Percentiles rank a stretch among this genome's conserved stretches.
These are phyloP conservation scores for Magnolia changhungtana DNA, from an alignment of 164 flowering plant species.

Conservation along the genomic window DNA sequence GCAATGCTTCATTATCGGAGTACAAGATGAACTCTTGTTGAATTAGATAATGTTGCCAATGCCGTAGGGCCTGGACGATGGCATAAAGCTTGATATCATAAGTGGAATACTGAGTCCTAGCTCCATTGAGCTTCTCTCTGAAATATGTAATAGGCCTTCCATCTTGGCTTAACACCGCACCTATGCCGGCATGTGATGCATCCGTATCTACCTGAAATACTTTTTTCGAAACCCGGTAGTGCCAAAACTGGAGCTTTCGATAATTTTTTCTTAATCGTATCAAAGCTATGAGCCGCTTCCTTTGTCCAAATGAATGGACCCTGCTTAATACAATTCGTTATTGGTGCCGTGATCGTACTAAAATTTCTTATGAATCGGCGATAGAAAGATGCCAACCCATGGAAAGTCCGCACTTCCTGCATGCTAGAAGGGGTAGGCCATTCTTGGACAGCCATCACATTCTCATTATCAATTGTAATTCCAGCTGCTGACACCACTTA, in stretches of 20 bases:
- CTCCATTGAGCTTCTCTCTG: not conserved
- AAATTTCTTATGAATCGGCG: not conserved
- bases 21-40: not conserved
- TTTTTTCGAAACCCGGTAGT: not conserved
- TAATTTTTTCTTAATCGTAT: not conserved
- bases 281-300: not conserved
- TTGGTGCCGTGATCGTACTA: not conserved
- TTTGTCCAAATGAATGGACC: not conserved
- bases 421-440: not conserved
- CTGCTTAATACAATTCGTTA: not conserved
- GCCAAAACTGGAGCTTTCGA: not conserved
- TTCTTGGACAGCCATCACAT: not conserved
- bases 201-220: not conserved
- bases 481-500: not conserved
- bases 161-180: not conserved
- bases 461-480: no score
- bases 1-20: not conserved
- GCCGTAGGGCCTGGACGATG: not conserved
- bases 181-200: not conserved
- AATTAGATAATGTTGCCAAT: not conserved
- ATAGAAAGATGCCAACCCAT: constrained; percentile 2
- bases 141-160: not conserved
- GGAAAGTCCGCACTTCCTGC: not conserved
- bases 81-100: constrained; percentile 8
- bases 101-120: not conserved